Evolutionary conservation across 495 filamentous ascomycete genomes (phyloP).

Genomic region (Penicillium flavigenum): DNA sequence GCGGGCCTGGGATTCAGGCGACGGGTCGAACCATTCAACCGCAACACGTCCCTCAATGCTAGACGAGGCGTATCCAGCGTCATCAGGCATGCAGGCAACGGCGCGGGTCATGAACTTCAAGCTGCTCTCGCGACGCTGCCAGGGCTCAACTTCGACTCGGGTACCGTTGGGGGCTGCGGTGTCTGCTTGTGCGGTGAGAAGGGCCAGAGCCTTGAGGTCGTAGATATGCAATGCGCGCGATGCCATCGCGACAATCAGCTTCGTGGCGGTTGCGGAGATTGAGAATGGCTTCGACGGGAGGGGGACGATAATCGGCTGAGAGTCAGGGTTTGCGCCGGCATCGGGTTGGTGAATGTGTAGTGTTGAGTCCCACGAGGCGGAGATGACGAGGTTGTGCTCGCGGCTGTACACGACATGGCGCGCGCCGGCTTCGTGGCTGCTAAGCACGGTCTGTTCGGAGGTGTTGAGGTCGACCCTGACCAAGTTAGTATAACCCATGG

Average conservation of each 20-base stretch:
- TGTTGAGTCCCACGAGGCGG: slow-evolving; percentile 89
- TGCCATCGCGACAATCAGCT: slow-evolving; percentile 94
- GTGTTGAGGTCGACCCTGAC: slow-evolving; percentile 69
- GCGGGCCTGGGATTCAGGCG: slow-evolving; percentile 74
- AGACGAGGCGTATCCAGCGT: slow-evolving; percentile 82
- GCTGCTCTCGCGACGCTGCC: slow-evolving; percentile 85
- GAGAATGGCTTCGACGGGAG: slow-evolving; percentile 87
- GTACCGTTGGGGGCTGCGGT: slow-evolving; percentile 33
- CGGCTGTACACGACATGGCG: slow-evolving; percentile 79
- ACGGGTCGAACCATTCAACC: slow-evolving; percentile 96
- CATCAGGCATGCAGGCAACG: slow-evolving; percentile 95
- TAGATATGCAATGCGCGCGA: slow-evolving; percentile 88
- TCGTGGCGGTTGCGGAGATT: slow-evolving; percentile 73
- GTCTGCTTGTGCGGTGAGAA: slow-evolving; percentile 51
- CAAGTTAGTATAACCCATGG: slow-evolving; percentile 10
- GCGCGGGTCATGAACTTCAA: slow-evolving; percentile 94
- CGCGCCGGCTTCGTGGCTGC: slow-evolving; percentile 74
- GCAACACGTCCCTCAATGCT: slow-evolving; percentile 92
- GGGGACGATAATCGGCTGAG: slow-evolving; percentile 55
- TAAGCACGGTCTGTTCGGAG: slow-evolving; percentile 69
- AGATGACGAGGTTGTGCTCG: slow-evolving; percentile 75
- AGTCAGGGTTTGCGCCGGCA: slow-evolving; percentile 39
- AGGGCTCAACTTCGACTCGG: slow-evolving; percentile 65
- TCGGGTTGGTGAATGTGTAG: slow-evolving; percentile 75
- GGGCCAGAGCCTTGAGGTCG: slow-evolving; percentile 68